Conservation (phyloP, 805 yeast species). For the Lipomyces anomalus region DNA sequence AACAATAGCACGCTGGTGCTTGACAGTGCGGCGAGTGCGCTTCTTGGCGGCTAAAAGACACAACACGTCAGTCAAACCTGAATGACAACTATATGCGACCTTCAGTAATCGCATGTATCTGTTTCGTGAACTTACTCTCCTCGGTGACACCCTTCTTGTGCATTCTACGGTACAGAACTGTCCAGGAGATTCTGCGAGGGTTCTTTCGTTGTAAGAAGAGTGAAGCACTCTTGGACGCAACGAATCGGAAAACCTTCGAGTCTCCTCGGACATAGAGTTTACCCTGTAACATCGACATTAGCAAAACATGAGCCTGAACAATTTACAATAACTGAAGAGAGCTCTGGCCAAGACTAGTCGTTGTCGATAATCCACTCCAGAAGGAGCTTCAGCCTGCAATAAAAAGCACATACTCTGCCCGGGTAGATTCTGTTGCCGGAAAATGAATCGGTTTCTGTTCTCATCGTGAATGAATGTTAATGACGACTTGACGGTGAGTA, state of each 20-base stretch:
- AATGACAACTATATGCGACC: no score
- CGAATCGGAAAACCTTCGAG: conserved; percentile 99
- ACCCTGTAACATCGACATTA: conserved; percentile 41
- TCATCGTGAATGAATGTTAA: conserved; percentile 56
- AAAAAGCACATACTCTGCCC: conserved; percentile 79
- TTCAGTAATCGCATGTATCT: no score
- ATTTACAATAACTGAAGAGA: no score
- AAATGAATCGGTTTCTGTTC: conserved; percentile 99
- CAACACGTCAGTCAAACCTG: no score
- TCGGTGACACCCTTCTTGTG: conserved; percentile 99
- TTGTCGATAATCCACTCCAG: no score
- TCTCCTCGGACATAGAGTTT: conserved; percentile 98
- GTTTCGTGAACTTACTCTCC: conserved; percentile 50
- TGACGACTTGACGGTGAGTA: conserved; percentile 8
- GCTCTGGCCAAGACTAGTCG: no score
- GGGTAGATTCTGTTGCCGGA: conserved; percentile 99
- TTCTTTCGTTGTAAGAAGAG: conserved; percentile 99
- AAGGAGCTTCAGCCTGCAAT: no score
- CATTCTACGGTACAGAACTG: conserved; percentile 98
- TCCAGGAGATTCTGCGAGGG: conserved; percentile 99
- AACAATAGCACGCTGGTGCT: conserved; percentile 98
- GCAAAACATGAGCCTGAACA: no score
- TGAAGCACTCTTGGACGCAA: conserved; percentile 93
- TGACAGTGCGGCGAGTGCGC: conserved; percentile 95
- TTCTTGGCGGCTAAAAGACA: conserved; percentile 70